Percentiles rank a stretch among this genome's conserved stretches.
Evolutionary conservation across 805 yeast species (phyloP).

Genomic region (Saccharomyces jurei): DNA sequence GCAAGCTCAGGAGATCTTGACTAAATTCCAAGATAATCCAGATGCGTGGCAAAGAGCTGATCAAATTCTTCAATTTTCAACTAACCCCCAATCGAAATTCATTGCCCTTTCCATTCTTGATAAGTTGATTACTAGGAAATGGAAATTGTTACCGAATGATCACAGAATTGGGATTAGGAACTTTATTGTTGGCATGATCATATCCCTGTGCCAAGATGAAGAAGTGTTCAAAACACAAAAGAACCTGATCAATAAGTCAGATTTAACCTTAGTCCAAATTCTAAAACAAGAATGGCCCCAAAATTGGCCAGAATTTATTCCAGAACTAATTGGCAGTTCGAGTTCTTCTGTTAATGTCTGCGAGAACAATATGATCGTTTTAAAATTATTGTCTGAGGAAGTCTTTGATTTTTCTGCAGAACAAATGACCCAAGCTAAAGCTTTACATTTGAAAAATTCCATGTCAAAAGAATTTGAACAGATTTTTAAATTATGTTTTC

Average conservation of each 20-base stretch:
- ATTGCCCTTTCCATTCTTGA: slow-evolving; percentile 87
- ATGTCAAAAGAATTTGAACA: slow-evolving; percentile 88
- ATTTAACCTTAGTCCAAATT: slow-evolving; percentile 86
- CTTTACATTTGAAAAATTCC: slow-evolving; percentile 69
- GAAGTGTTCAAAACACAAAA: slow-evolving; percentile 59
- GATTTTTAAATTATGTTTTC: slow-evolving; percentile 87
- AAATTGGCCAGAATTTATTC: slow-evolving; percentile 95
- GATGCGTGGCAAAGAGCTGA: slow-evolving; percentile 96
- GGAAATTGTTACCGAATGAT: slow-evolving; percentile 86
- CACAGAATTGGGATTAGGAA: slow-evolving; percentile 91
- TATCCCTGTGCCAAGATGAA: slow-evolving; percentile 82
- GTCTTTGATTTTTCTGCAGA: slow-evolving; percentile 93
- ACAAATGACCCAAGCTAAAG: slow-evolving; percentile 94
- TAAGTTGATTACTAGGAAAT: slow-evolving; percentile 79
- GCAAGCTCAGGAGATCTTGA: slow-evolving; percentile 61
- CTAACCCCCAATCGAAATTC: slow-evolving; percentile 81
- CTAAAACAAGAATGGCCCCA: slow-evolving; percentile 99
- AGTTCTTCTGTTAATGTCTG: slow-evolving; percentile 86
- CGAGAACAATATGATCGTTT: slow-evolving; percentile 92
- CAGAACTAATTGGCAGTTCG: slow-evolving; percentile 81
- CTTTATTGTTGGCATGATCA: slow-evolving; percentile 88
- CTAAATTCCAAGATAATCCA: slow-evolving; percentile 84
- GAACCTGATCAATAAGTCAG: slow-evolving; percentile 85
- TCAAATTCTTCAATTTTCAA: slow-evolving; percentile 69
- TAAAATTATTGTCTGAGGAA: slow-evolving; percentile 86